Evolutionary conservation across 495 filamentous ascomycete genomes (phyloP).

Genomic region (Penicillium arizonense): DNA sequence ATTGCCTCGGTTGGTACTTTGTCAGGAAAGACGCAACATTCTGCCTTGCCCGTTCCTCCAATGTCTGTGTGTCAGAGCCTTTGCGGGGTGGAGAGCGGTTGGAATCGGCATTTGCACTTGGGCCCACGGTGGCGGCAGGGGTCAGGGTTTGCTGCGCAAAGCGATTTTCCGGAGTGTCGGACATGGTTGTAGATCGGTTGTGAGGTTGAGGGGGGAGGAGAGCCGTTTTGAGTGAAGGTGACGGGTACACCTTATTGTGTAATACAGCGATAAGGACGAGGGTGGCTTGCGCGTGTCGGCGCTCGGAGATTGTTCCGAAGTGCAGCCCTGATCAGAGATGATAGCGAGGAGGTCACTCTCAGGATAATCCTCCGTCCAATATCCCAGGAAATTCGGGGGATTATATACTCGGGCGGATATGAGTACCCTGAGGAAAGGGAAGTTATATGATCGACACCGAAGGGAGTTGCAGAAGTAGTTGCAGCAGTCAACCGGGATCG

Average conservation of each 20-base stretch:
- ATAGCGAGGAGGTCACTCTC: background rate
- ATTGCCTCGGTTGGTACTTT: constrained; percentile 80
- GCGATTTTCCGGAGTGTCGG: background rate
- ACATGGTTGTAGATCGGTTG: background rate
- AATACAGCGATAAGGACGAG: background rate
- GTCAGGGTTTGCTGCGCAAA: background rate
- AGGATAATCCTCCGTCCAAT: background rate
- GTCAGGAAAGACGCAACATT: constrained; percentile 79
- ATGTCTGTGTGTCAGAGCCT: constrained; percentile 25
- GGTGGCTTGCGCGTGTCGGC: background rate
- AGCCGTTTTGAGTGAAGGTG: background rate
- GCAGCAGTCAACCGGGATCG: background rate
- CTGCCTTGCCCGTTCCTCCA: constrained; percentile 48
- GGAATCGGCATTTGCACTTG: constrained; percentile 19
- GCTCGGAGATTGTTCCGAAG: background rate
- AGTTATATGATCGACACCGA: background rate
- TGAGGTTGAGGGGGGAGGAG: background rate
- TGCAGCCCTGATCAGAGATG: too few relatives aligned
- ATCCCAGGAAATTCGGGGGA: background rate
- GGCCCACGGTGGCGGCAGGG: background rate
- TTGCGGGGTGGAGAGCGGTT: constrained; percentile 19
- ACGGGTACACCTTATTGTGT: background rate
- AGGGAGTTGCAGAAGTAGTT: background rate
- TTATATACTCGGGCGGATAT: background rate
- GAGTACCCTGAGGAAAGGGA: constrained; percentile 2